Conservation (phyloP, 805 yeast species). For the Candida caryicola region DNA sequence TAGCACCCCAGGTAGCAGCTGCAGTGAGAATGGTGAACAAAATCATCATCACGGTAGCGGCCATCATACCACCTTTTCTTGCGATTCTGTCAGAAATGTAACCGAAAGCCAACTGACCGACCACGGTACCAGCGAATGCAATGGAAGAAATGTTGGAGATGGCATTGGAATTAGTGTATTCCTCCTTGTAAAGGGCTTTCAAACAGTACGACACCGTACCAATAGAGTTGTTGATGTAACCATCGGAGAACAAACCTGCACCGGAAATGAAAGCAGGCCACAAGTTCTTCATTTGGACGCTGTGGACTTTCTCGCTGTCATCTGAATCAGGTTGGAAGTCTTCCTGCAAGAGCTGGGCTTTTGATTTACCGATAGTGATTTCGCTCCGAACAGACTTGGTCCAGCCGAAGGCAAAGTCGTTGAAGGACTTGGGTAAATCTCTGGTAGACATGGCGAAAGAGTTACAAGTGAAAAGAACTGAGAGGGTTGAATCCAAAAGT, state of each 20-base stretch:
- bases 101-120: conserved; percentile 83
- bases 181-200: conserved; percentile 58
- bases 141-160: conserved; percentile 79
- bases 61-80: conserved; percentile 79
- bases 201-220: conserved; percentile 75
- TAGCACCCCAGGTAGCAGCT: conserved; percentile 66
- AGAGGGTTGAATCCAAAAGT: too few species aligned
- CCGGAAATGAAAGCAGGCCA: conserved; percentile 55
- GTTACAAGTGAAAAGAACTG: background rate
- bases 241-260: conserved; percentile 91
- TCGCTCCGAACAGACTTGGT: conserved; percentile 40
- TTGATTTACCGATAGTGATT: conserved; percentile 35
- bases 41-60: conserved; percentile 72
- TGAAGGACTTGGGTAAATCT: conserved; percentile 47
- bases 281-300: conserved; percentile 22
- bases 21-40: conserved; percentile 76
- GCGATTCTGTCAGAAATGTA: conserved; percentile 75
- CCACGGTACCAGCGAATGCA: conserved; percentile 88
- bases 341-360: conserved; percentile 17
- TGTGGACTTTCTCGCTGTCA: conserved; percentile 6
- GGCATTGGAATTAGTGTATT: conserved; percentile 63
- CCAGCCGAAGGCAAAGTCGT: conserved; percentile 42
- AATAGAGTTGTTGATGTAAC: conserved; percentile 84
- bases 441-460: conserved; percentile 27
- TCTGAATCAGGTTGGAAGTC: conserved; percentile 9